phyloP scores from a whole-genome alignment of 2,329 filamentous ascomycete genomes.

The Pseudocercospora fijiensis region DNA sequence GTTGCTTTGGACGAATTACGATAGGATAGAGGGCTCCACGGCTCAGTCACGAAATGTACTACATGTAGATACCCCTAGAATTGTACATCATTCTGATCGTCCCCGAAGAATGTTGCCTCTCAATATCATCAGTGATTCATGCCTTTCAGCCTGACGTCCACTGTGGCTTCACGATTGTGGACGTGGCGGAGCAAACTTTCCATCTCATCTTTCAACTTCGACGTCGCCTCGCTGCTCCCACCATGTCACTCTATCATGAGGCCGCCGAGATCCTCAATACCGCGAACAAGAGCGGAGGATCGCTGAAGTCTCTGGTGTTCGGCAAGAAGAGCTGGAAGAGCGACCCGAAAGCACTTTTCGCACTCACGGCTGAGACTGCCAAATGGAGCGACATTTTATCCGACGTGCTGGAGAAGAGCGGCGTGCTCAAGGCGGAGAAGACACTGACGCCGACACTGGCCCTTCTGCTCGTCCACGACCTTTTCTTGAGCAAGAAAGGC shows the following conservation, averaged over 20 bases:
- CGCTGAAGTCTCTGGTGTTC: slow-evolving; percentile 83
- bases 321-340: slow-evolving; percentile 71
- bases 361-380: slow-evolving; percentile 77
- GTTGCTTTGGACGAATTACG: not conserved
- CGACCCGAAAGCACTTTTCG: slow-evolving; percentile 78
- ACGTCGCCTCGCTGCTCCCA: not conserved
- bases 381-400: slow-evolving; percentile 89
- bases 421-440: slow-evolving; percentile 73
- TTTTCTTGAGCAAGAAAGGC: slow-evolving; percentile 76
- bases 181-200: not conserved
- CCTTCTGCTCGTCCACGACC: slow-evolving; percentile 80
- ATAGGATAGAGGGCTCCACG: not conserved
- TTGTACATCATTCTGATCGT: not conserved
- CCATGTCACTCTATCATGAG: slow-evolving; percentile 95
- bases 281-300: slow-evolving; percentile 67
- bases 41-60: not conserved
- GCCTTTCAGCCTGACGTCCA: not conserved
- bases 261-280: slow-evolving; percentile 71
- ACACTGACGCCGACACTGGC: slow-evolving; percentile 82
- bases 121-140: too few relatives aligned
- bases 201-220: not conserved
- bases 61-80: not conserved
- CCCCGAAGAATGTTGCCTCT: too few relatives aligned
- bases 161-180: not conserved
- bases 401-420: slow-evolving; percentile 82